phyloP scores from a whole-genome alignment of 805 yeast genomes.

The Saccharomycopsis sp. region DNA sequence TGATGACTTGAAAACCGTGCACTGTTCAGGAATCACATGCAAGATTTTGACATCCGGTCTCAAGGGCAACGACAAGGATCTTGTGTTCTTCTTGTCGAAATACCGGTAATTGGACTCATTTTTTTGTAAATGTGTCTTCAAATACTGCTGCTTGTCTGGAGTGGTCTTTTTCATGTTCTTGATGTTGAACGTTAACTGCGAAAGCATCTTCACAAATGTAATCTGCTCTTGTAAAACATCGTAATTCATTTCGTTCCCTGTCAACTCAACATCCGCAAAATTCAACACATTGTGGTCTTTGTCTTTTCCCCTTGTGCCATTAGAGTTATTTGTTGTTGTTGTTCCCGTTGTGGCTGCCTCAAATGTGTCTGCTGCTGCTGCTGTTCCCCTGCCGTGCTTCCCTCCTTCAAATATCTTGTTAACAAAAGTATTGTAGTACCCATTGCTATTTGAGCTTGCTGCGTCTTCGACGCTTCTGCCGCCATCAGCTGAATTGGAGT shows the following conservation, averaged over 20 bases:
- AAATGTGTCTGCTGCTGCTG: too few species aligned
- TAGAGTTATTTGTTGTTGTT: background rate
- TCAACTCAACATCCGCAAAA: constrained; percentile 3
- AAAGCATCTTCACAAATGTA: constrained; percentile 55
- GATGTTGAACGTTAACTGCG: constrained; percentile 54
- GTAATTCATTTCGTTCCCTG: constrained; percentile 24
- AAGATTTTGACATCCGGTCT: constrained; percentile 70
- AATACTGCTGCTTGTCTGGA: constrained; percentile 62
- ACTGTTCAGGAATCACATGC: constrained; percentile 72
- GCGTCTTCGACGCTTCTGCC: background rate
- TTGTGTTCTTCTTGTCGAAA: constrained; percentile 31
- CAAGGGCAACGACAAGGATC: constrained; percentile 64
- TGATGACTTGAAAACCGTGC: constrained; percentile 84
- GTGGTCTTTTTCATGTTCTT: constrained; percentile 63
- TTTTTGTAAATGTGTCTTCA: constrained; percentile 39
- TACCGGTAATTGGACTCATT: constrained; percentile 29
- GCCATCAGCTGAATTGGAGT: background rate
- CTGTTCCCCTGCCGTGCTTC: background rate
- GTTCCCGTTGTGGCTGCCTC: too few species aligned
- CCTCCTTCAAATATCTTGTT: constrained; percentile 2
- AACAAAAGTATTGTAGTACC: constrained; percentile 3
- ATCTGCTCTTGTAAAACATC: constrained; percentile 39
- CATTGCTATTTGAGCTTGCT: constrained; percentile 2
- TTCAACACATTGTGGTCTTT: background rate
- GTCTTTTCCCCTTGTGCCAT: background rate